Evolutionary conservation across 106 monocot genomes (phyloP), one percentile per base, ranked within the genome.

Genomic region (Allium fistulosum): DNA sequence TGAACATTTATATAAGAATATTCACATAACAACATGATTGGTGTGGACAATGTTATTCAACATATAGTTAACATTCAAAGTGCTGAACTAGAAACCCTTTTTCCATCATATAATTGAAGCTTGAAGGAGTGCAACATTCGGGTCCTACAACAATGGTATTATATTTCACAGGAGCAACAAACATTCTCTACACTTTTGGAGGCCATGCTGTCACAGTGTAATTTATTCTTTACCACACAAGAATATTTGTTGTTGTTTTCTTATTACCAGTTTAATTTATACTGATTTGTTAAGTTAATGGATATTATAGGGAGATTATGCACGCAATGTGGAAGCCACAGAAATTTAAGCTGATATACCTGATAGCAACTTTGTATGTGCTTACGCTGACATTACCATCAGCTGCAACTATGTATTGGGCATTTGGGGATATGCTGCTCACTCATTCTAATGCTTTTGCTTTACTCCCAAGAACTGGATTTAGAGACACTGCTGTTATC

Each of bases 191-290:
- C 77, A 91, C 91, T 18, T 91, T 91, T 69, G 91, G 91, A 55
- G 91, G 91, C 46, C 91, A 91, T 75, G 91, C 91, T 61, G 91
- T 91, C 57, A 91, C 91, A 51, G 91, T 91, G 84, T 88, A 66
- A 76, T 11, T 55, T 55, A 11, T 55, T 15, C 15, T 55, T 37
- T 5, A 37, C 37, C 37, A 37, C 37, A 37, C 37, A 37, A 37
- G 37, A 37, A 37, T 5, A 37, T 37, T 37, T 37, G 2, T 37
- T 37, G 2, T 37, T 37, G 2, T 37, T 5, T 37, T 37, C 1
- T 22, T 22, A 22, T 22, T 22, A 22, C 22, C 22, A 22, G 22
- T 55, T 8, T 15, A 55, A 55, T 8, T 55, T 15, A 55, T 2
- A 8, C 53, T 55, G 6, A 55, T 55, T 8, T 55, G 11, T 4